phyloP scores from a whole-genome alignment of 176 grass and related monocot genomes.

The Musa beccarii region DNA sequence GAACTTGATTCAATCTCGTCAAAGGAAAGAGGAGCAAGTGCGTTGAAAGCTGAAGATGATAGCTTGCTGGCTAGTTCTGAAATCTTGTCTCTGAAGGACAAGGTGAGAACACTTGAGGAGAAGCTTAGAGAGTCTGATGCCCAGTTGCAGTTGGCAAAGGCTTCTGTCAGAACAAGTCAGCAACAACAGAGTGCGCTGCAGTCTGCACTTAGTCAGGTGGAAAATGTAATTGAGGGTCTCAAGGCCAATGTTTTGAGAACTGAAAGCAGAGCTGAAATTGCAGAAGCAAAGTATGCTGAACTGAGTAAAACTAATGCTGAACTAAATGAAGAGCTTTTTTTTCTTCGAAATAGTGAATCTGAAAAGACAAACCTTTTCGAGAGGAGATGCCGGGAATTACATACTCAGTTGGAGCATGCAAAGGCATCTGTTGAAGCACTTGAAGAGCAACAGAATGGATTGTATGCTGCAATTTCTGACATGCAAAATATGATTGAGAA shows the following conservation, averaged over 20 bases:
- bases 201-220: constrained; percentile 30
- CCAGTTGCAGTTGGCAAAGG: constrained; percentile 33
- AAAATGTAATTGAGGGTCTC: constrained; percentile 50
- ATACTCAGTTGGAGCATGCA: constrained; percentile 72
- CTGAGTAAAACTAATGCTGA: constrained; percentile 46
- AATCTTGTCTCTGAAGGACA: constrained; percentile 21
- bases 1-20: background rate
- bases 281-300: constrained; percentile 53
- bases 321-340: constrained; percentile 37
- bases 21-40: constrained; percentile 14
- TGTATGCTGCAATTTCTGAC: constrained; percentile 56
- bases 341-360: constrained; percentile 35
- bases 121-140: constrained; percentile 32
- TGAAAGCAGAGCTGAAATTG: constrained; percentile 60
- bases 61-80: constrained; percentile 6
- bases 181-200: constrained; percentile 34
- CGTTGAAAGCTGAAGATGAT: constrained; percentile 18
- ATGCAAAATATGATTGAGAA: constrained; percentile 82
- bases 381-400: constrained; percentile 56
- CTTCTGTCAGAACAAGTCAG: constrained; percentile 36
- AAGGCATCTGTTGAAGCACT: constrained; percentile 74
- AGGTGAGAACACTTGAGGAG: constrained; percentile 38
- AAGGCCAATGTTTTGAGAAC: constrained; percentile 46
- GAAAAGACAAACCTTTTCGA: constrained; percentile 51
- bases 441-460: constrained; percentile 62